Evolutionary conservation across 2,329 filamentous ascomycete species (phyloP), one percentile per base, ranked within the genome.

Genomic region (Aureobasidium sp.): DNA sequence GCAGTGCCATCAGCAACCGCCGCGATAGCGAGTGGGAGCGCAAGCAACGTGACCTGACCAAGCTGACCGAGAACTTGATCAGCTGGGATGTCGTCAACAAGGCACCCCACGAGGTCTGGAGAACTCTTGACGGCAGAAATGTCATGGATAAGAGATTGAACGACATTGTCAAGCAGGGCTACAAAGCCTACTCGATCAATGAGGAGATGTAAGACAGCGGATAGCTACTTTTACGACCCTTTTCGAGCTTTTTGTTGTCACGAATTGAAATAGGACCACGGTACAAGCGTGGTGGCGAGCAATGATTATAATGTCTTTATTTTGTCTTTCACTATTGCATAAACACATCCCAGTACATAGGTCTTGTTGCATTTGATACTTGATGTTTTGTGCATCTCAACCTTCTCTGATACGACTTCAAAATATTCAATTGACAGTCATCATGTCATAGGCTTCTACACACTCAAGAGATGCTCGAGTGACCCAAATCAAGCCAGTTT

Each of bases 91-190:
- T 96, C 59, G 90, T 97, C 12, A 84, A 89, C 63, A 84, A 87
- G 65, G 92, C 92, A 3, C 89, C 92, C 5, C 90, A 96, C 73
- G 84, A 92, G 72, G 87, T 97, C 0, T 99, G 94, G 94, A 78
- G 78, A 68, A 90, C 87, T 3, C 73, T 81, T 1, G 83, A 92
- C 52, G 93, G 93, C 0, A 81, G 90, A 61, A 76, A 84, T 57
- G 75, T 85, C 51, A 87, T 97, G 74, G 92, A 96, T 78, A 89
- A 88, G 79, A 84, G 90, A 68, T 75, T 97, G 69, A 82, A 78
- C 65, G 79, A 92, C 71, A 72, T 97, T 65, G 83, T 93, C 20
- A 76, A 77, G 64, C 70, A 69, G 17, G n/a, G n/a, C 17, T 63
- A 61, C 56, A 63, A 41, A 24, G 48, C 56, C 27, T 41, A 43